Conservation (phyloP, 768 basidiomycete genomes). For the Melanogaster broomeanus region DNA sequence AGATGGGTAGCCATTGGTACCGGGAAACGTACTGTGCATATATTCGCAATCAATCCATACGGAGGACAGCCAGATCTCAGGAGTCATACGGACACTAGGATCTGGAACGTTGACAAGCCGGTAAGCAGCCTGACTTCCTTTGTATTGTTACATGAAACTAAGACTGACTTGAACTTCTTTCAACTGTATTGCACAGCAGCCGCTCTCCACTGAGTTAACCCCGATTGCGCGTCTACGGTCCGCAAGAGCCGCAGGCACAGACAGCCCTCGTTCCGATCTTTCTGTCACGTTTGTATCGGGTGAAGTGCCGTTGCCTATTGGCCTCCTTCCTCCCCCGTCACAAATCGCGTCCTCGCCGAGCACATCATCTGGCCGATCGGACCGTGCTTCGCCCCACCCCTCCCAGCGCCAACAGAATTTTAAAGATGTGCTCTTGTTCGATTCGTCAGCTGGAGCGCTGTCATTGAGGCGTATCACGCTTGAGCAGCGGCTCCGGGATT, state of each 20-base stretch:
- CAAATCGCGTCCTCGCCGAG: slow-evolving; percentile 26
- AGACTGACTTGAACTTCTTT: background rate
- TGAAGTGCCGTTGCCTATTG: slow-evolving; percentile 38
- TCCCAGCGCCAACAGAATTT: slow-evolving; percentile 44
- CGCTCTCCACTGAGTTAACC: slow-evolving; percentile 51
- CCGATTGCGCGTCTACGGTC: slow-evolving; percentile 59
- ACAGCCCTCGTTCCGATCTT: slow-evolving; percentile 40
- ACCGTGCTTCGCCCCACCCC: slow-evolving; percentile 28
- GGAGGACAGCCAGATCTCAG: slow-evolving; percentile 65
- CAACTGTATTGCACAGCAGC: slow-evolving; percentile 42
- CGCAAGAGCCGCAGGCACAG: slow-evolving; percentile 27
- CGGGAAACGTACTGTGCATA: slow-evolving; percentile 61
- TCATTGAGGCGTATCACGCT: slow-evolving; percentile 55
- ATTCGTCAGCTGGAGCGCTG: slow-evolving; percentile 56
- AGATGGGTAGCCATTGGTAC: slow-evolving; percentile 74
- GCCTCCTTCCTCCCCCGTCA: slow-evolving; percentile 38
- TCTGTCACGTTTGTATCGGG: slow-evolving; percentile 55
- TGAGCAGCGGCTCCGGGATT: slow-evolving; percentile 35
- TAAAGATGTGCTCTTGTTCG: slow-evolving; percentile 71
- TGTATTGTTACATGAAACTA: background rate
- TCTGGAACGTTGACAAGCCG: slow-evolving; percentile 52
- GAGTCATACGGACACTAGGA: slow-evolving; percentile 61
- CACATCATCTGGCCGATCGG: slow-evolving; percentile 30
- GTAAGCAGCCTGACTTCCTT: slow-evolving; percentile 31
- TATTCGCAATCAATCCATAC: slow-evolving; percentile 77